phyloP scores from a whole-genome alignment of 345 rosid genomes.

The Citrus sp. region DNA sequence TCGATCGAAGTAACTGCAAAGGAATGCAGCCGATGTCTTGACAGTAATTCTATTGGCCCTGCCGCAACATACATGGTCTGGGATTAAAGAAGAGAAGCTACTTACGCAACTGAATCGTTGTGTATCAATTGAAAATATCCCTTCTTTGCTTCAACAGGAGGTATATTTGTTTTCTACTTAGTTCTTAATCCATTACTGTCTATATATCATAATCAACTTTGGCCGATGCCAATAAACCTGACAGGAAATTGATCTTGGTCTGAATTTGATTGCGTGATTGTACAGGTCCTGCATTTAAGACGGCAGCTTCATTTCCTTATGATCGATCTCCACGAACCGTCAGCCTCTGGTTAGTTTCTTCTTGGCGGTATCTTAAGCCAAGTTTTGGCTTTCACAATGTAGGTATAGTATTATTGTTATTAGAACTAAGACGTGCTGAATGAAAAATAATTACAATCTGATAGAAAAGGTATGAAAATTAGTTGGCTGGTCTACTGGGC shows the following conservation, averaged over 20 bases:
- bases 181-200: background rate
- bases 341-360: background rate
- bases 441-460: too few species aligned
- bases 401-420: too few species aligned
- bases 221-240: too few species aligned
- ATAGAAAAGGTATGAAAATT: too few species aligned
- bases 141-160: constrained; percentile 21
- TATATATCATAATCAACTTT: too few species aligned
- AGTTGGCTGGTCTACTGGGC: too few species aligned
- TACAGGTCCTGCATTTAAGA: background rate
- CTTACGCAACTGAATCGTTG: constrained; percentile 5
- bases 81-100: constrained; percentile 25
- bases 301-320: constrained; percentile 6
- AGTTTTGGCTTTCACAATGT: background rate
- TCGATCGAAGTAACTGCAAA: constrained; percentile 8
- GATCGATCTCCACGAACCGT: background rate
- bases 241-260: background rate
- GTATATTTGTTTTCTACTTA: background rate
- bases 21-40: constrained; percentile 19
- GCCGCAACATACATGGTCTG: constrained; percentile 24
- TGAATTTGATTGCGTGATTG: background rate
- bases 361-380: background rate
- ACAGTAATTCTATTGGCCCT: constrained; percentile 22
- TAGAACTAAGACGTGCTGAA: too few species aligned
- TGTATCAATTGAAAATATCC: constrained; percentile 7